These are phyloP conservation scores for Hondaea fermentalgiana DNA, from an alignment of 108 stramenopile genomes.

Conservation along the genomic window DNA sequence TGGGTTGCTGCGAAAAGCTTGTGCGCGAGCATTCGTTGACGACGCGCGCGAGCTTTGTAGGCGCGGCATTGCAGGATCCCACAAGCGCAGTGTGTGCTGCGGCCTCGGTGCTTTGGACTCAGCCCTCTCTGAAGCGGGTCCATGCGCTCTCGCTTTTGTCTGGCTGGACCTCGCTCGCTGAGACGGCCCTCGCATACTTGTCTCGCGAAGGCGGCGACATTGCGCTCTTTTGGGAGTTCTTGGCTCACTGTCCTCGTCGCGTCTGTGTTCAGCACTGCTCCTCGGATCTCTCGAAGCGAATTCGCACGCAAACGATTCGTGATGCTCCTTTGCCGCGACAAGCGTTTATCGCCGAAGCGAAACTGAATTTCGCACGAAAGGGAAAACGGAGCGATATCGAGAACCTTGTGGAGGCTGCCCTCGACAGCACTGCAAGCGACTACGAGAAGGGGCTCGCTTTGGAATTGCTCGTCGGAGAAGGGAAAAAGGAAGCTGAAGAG, in stretches of 20 bases:
- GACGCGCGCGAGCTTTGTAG: background rate
- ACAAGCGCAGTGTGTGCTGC: background rate
- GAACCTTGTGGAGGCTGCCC: too few species aligned
- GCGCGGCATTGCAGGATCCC: background rate
- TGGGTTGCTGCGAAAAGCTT: background rate
- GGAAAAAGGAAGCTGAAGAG: too few species aligned
- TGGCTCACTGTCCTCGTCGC: background rate
- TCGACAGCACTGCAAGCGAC: too few species aligned
- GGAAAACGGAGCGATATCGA: too few species aligned
- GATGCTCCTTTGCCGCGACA: too few species aligned
- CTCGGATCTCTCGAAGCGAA: background rate
- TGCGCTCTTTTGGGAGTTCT: background rate
- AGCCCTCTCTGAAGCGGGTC: background rate
- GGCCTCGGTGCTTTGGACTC: background rate
- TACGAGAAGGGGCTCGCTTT: too few species aligned
- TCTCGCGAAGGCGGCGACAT: background rate
- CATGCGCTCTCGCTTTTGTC: background rate
- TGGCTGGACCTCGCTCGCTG: background rate
- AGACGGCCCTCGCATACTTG: background rate
- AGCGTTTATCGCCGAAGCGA: too few species aligned
- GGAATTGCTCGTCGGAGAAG: too few species aligned
- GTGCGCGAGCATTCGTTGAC: background rate
- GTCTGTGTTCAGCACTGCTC: background rate
- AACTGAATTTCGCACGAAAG: too few species aligned
- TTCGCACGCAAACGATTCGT: background rate